Conservation (phyloP, 306 rosid species). For the Malus orientalis region DNA sequence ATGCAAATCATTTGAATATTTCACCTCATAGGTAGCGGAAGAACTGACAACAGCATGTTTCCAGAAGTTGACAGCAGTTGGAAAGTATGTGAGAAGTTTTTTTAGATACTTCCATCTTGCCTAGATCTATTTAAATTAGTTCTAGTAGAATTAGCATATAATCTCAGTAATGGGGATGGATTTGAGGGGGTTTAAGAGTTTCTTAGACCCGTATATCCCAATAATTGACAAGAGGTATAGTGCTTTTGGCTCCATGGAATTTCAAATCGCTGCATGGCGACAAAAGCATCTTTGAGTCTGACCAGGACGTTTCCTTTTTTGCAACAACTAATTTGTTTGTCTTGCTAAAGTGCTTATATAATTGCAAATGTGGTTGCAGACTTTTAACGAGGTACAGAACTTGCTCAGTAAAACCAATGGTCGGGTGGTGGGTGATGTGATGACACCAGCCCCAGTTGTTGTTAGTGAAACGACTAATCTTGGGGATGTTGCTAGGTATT, state of each 20-base stretch:
- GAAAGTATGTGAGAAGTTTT: conserved; percentile 52
- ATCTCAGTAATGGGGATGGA: neutral
- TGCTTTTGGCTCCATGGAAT: neutral
- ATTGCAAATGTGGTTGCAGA: conserved; percentile 37
- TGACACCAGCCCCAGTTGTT: conserved; percentile 84
- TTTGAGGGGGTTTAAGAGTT: neutral
- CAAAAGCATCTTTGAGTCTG: neutral
- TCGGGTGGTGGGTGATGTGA: conserved; percentile 75
- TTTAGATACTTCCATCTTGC: neutral
- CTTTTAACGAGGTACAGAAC: conserved; percentile 82
- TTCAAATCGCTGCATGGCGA: neutral
- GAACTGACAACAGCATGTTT: conserved; percentile 59
- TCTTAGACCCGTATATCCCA: neutral
- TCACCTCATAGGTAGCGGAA: conserved; percentile 50
- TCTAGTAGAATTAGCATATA: neutral
- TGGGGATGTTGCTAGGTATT: conserved; percentile 89
- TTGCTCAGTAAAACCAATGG: conserved; percentile 84
- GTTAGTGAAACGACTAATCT: conserved; percentile 89
- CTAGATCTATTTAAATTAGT: no score
- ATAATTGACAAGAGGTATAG: neutral
- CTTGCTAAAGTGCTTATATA: neutral
- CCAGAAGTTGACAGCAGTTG: conserved; percentile 87
- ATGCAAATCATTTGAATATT: conserved; percentile 11
- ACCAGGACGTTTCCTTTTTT: neutral
- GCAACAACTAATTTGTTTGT: neutral